phyloP scores from a whole-genome alignment of 352 stramenopile species.

The Hyaloperonospora brassicae region DNA sequence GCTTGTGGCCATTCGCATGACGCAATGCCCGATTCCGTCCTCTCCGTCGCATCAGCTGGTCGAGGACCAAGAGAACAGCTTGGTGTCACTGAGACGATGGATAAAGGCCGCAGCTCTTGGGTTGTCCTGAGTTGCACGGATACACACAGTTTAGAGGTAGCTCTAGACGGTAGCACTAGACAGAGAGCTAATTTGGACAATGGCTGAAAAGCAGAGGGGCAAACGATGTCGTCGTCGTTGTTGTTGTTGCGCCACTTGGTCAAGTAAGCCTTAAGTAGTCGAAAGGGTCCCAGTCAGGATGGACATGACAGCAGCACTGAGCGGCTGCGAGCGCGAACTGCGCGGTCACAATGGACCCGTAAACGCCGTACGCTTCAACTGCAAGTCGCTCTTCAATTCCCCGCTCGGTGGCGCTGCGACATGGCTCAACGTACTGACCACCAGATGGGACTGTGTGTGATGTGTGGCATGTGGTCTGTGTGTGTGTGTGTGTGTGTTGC shows the following conservation, averaged over 20 bases:
- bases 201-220: too few species aligned
- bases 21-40: conserved; percentile 20
- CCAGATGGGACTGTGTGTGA: too few species aligned
- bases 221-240: background rate
- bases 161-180: too few species aligned
- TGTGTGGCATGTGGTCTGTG: too few species aligned
- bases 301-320: conserved; percentile 17
- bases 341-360: conserved; percentile 61
- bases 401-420: background rate
- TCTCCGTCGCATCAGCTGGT: conserved; percentile 31
- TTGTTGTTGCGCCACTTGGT: background rate
- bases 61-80: conserved; percentile 18
- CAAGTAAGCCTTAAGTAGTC: too few species aligned
- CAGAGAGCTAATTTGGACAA: conserved; percentile 13
- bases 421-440: background rate
- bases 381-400: conserved; percentile 20
- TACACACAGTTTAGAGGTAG: too few species aligned
- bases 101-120: conserved; percentile 14
- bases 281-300: conserved; percentile 3
- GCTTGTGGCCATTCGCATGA: conserved; percentile 16
- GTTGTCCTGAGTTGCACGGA: conserved; percentile 13
- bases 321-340: conserved; percentile 41
- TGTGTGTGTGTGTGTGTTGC: conserved; percentile 1
- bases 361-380: conserved; percentile 77
- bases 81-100: conserved; percentile 36